phyloP scores from a whole-genome alignment of 805 yeast species.

The Nakazawaea ernobii region DNA sequence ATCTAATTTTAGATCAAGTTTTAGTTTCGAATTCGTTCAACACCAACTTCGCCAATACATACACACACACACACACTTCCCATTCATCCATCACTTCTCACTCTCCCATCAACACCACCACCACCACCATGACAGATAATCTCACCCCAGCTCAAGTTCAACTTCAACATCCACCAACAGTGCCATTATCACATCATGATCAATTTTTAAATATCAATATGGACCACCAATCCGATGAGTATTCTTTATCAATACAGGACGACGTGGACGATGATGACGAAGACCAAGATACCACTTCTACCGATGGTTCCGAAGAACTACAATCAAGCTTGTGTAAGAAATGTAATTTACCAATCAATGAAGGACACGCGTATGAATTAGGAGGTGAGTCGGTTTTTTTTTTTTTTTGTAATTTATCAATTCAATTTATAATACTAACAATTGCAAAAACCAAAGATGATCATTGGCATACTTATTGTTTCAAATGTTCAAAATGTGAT shows the following conservation, averaged over 20 bases:
- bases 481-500: slow-evolving; percentile 81
- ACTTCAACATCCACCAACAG: background rate
- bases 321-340: slow-evolving; percentile 20
- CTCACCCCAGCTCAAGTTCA: background rate
- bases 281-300: background rate
- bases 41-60: background rate
- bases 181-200: background rate
- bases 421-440: too few species aligned
- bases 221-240: background rate
- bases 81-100: background rate
- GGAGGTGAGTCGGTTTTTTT: slow-evolving; percentile 62
- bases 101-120: too few species aligned
- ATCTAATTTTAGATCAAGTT: too few species aligned
- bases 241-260: background rate
- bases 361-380: slow-evolving; percentile 92
- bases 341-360: slow-evolving; percentile 55
- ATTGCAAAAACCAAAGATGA: too few species aligned
- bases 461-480: slow-evolving; percentile 94
- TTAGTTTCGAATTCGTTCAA: too few species aligned
- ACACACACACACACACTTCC: background rate
- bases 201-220: slow-evolving; percentile 1
- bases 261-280: slow-evolving; percentile 2
- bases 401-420: too few species aligned
- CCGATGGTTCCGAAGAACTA: slow-evolving; percentile 8
- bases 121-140: background rate